phyloP scores from a whole-genome alignment of 441 rosid species.

The Erodium chrysanthum region DNA sequence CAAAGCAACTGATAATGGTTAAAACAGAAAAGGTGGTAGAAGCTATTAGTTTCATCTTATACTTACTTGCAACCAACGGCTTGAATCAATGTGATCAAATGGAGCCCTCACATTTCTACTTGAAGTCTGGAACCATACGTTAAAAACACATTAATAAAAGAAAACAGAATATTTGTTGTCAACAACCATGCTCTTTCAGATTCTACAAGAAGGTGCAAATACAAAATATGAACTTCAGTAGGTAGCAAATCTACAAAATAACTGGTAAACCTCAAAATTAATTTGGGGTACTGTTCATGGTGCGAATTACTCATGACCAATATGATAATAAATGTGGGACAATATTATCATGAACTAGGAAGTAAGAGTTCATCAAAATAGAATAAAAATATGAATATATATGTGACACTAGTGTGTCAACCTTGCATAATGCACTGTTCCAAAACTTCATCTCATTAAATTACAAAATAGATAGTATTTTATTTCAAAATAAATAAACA shows the following conservation, averaged over 20 bases:
- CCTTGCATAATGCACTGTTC: neutral
- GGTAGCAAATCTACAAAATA: neutral
- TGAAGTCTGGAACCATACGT: slow-evolving; percentile 41
- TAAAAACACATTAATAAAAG: slow-evolving; percentile 4
- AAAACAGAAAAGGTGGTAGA: neutral
- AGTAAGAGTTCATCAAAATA: neutral
- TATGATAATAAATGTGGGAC: neutral
- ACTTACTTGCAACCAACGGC: slow-evolving; percentile 92
- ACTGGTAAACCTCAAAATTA: neutral
- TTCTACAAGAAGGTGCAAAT: neutral
- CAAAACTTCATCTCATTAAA: neutral
- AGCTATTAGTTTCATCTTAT: slow-evolving; percentile 16
- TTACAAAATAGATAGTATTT: neutral
- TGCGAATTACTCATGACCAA: neutral
- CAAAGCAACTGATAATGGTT: slow-evolving; percentile 10
- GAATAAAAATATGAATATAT: neutral
- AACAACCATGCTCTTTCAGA: slow-evolving; percentile 5
- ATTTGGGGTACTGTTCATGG: neutral
- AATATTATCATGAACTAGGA: neutral
- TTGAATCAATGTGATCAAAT: slow-evolving; percentile 67
- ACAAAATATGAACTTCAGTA: neutral
- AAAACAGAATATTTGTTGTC: neutral
- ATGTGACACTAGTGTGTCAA: neutral
- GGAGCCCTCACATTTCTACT: slow-evolving; percentile 64
- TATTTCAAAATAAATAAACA: neutral